Conservation (phyloP, 2,329 filamentous ascomycete species). For the Beauveria pseudobassiana region DNA sequence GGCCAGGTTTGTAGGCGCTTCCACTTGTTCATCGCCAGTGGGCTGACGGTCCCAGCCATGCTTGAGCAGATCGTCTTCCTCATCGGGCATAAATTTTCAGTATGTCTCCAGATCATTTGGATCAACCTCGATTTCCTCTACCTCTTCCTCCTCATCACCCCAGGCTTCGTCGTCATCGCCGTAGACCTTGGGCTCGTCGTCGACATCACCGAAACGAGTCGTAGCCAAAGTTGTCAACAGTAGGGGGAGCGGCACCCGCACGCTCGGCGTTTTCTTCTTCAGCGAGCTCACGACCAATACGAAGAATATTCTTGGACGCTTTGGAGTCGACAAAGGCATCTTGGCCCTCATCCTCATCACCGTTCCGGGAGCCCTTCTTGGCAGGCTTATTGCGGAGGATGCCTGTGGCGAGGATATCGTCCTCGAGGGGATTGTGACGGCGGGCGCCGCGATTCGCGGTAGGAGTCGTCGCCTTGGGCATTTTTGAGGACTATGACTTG, state of each 20-base stretch:
- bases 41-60: conserved; percentile 49
- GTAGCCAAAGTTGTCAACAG: conserved; percentile 62
- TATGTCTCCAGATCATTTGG: conserved; percentile 85
- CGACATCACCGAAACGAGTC: conserved; percentile 62
- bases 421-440: conserved; percentile 84
- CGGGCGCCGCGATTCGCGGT: conserved; percentile 51
- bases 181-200: conserved; percentile 33
- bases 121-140: conserved; percentile 72
- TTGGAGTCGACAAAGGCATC: conserved; percentile 79
- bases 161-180: conserved; percentile 64
- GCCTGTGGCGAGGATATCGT: conserved; percentile 69
- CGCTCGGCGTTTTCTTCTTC: conserved; percentile 59
- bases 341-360: conserved; percentile 47
- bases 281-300: conserved; percentile 79
- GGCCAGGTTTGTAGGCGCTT: conserved; percentile 69
- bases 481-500: conserved; percentile 27
- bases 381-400: conserved; percentile 66
- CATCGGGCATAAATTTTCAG: conserved; percentile 75
- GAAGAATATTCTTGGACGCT: conserved; percentile 79
- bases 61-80: conserved; percentile 67
- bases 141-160: conserved; percentile 69
- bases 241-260: conserved; percentile 34
- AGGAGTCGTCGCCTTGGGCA: conserved; percentile 72
- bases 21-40: conserved; percentile 34
- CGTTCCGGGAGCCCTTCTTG: conserved; percentile 60